Evolutionary conservation across 2,329 filamentous ascomycete species (phyloP).

Genomic region (Colletotrichum orchidophilum): DNA sequence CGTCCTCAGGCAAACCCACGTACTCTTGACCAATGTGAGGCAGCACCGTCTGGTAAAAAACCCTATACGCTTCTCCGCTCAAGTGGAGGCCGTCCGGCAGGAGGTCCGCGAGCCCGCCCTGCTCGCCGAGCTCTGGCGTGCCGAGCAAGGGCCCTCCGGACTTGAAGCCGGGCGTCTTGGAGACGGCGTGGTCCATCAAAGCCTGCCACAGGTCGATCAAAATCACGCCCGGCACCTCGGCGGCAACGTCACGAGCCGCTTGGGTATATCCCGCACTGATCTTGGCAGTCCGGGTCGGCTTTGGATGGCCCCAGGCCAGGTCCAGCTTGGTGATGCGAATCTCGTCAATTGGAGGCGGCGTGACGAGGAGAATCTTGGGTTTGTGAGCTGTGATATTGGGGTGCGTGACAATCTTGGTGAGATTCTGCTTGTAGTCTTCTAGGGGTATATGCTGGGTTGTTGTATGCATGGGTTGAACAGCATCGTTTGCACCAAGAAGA

Average conservation of each 20-base stretch:
- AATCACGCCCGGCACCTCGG: slow-evolving; percentile 71
- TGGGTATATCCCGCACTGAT: slow-evolving; percentile 67
- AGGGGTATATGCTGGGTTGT: slow-evolving; percentile 81
- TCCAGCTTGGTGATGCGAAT: slow-evolving; percentile 66
- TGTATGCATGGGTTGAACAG: slow-evolving; percentile 70
- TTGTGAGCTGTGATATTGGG: slow-evolving; percentile 74
- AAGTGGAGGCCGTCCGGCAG: slow-evolving; percentile 69
- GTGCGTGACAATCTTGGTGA: slow-evolving; percentile 77
- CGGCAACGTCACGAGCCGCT: slow-evolving; percentile 72
- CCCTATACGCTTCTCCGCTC: slow-evolving; percentile 60
- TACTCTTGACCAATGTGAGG: slow-evolving; percentile 59
- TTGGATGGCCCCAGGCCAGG: slow-evolving; percentile 52
- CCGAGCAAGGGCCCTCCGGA: slow-evolving; percentile 58
- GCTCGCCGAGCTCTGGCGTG: slow-evolving; percentile 58
- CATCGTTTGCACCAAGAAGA: slow-evolving; percentile 92
- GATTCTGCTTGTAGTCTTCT: slow-evolving; percentile 77
- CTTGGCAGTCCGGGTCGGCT: slow-evolving; percentile 54
- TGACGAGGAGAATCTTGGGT: slow-evolving; percentile 79
- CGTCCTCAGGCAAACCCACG: slow-evolving; percentile 46
- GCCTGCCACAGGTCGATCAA: slow-evolving; percentile 84
- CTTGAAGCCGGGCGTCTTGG: slow-evolving; percentile 65
- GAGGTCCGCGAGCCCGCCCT: slow-evolving; percentile 60
- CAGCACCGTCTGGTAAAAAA: slow-evolving; percentile 59
- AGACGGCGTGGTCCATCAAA: slow-evolving; percentile 76
- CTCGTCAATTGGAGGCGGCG: slow-evolving; percentile 85